A percentile compares a stretch with the other conserved stretches of the same genome.
Evolutionary conservation across 225 moss, liverwort and hornwort genomes (phyloP).

Genomic region (Thuidium tamariscinum): DNA sequence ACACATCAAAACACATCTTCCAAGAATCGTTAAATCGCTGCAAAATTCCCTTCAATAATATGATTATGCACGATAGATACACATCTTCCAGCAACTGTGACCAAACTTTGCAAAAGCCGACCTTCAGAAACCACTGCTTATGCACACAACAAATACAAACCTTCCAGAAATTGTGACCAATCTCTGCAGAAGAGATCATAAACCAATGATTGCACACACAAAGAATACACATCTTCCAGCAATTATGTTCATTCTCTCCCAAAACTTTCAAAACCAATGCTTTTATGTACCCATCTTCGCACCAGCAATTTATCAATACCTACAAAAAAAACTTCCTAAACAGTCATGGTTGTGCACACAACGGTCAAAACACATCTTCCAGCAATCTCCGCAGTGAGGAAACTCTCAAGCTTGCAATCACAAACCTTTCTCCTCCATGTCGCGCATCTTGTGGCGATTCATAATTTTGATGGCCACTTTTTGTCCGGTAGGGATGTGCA

Average conservation of each 20-base stretch:
- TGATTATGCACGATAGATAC: background rate
- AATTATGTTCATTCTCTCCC: background rate
- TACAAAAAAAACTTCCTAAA: background rate
- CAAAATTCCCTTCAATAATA: background rate
- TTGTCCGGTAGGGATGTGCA: constrained; percentile 67
- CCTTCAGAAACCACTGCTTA: background rate
- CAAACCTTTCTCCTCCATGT: constrained; percentile 89
- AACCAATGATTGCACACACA: background rate
- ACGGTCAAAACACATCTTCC: background rate
- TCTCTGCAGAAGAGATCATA: background rate
- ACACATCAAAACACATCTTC: background rate
- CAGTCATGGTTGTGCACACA: background rate
- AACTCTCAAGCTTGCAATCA: background rate
- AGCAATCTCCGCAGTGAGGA: background rate
- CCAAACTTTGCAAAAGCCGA: background rate
- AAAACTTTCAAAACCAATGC: background rate
- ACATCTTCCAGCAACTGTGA: background rate
- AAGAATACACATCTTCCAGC: background rate
- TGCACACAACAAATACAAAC: background rate
- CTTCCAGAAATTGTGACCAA: background rate
- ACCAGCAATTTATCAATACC: background rate
- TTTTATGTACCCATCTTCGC: background rate
- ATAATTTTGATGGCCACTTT: constrained; percentile 94
- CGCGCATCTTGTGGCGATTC: constrained; percentile 80
- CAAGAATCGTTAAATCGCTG: background rate